Evolutionary conservation across 1,284 basidiomycete species (phyloP), one percentile per base, ranked within the genome.

Genomic region (Chondrostereum purpureum): DNA sequence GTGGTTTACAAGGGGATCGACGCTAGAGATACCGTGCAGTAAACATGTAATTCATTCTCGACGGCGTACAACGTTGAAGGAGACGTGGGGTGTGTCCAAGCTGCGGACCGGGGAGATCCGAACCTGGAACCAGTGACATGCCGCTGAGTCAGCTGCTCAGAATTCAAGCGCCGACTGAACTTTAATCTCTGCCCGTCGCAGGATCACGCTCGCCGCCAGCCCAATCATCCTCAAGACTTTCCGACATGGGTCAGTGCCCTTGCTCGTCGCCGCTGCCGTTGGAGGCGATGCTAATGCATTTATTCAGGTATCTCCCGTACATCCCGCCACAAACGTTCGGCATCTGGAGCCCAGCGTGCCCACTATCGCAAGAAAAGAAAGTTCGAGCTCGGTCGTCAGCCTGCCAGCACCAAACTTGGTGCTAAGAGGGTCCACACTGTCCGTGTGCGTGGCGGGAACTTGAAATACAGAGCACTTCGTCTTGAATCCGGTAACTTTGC

Each of bases 351-450:
- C 54, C 90, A 94, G 69, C 87, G 91, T 63, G 87, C 92, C 56
- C 85, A 91, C 75, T 93, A 92, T 77, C 89, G 93, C 77, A 96
- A 96, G 80, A 96, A 95, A 87, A 83, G 92, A 86, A 95, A 95
- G 76, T 95, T 95, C 73, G 92, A 96, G 78, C 86, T 96, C 64
- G 92, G 92, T 65, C 92, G 93, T 67, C 93, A 96, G 68, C 75
- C 93, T 49, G 94, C 93, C 54, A 92, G 75, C 80, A 97, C 93
- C 66, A 96, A 90, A 77, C 83, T 97, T 56, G 91, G 92, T 47
- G 63, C 84, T 50, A 97, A 96, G 77, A 88, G 93, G 53, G 74
- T 97, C 60, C 93, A 95, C 75, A 78, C 81, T 44, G 92, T 97
- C 53, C 90, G 93, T 63, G 85, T 87, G 43, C 89, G 94, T 62